A percentile compares a stretch with the other conserved stretches of the same genome.
Conservation (phyloP, 257 asterid genomes). For the Primulina tabacum region DNA sequence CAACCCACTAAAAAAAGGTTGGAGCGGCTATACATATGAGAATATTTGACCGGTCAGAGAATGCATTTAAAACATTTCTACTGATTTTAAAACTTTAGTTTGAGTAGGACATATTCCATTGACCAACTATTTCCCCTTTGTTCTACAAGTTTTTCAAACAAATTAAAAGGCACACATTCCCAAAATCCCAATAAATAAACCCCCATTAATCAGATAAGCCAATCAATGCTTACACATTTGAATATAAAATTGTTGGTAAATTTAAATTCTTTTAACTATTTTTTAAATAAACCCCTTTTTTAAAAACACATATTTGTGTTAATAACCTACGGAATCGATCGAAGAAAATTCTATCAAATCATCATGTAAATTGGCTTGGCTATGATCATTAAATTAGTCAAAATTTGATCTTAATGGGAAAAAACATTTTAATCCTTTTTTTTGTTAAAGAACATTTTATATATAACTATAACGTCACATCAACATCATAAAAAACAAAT, state of each 20-base stretch:
- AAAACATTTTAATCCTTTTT: too few species aligned
- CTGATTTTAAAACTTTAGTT: background rate
- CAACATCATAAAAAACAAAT: background rate
- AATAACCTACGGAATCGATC: too few species aligned
- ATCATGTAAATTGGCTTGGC: too few species aligned
- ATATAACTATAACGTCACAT: too few species aligned
- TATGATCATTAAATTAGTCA: too few species aligned
- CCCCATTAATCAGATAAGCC: background rate
- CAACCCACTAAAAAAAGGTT: background rate
- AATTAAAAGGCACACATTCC: background rate
- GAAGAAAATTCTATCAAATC: too few species aligned
- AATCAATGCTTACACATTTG: too few species aligned
- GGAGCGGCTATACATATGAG: background rate
- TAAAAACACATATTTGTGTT: too few species aligned
- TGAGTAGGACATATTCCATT: background rate
- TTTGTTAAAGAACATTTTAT: too few species aligned
- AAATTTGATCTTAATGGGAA: too few species aligned
- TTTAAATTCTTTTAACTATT: too few species aligned
- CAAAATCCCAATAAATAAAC: background rate
- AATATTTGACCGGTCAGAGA: background rate
- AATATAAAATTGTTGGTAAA: background rate
- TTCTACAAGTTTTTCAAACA: background rate
- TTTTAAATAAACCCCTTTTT: background rate
- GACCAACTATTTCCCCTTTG: background rate
- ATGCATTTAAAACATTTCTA: background rate